These are phyloP conservation scores for Ceratocystis harringtonii DNA, from an alignment of 2,329 filamentous ascomycete genomes.

Conservation along the genomic window DNA sequence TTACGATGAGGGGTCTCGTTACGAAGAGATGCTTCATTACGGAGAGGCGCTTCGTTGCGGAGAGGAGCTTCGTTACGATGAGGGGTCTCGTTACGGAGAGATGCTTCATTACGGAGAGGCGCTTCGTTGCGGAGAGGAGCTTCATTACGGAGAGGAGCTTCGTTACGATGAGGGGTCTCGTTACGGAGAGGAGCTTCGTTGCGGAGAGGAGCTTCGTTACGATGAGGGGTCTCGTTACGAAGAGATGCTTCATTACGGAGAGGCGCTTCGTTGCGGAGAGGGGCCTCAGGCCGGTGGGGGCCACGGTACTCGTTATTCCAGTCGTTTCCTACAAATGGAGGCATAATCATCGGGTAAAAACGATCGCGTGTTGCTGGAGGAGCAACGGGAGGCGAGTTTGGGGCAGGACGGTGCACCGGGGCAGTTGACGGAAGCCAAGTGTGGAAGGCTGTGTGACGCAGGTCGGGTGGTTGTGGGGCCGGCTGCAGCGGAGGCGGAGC, in stretches of 20 bases:
- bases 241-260: background rate
- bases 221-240: slow-evolving; percentile 10
- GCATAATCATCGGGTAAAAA: slow-evolving; percentile 10
- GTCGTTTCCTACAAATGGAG: slow-evolving; percentile 4
- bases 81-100: background rate
- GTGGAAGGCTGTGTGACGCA: slow-evolving; percentile 7
- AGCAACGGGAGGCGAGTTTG: slow-evolving; percentile 4
- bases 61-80: slow-evolving; percentile 7
- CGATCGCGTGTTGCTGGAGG: slow-evolving; percentile 5
- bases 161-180: slow-evolving; percentile 8
- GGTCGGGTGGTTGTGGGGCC: slow-evolving; percentile 4
- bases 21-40: background rate
- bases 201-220: slow-evolving; percentile 9
- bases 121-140: slow-evolving; percentile 7
- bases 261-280: slow-evolving; percentile 6
- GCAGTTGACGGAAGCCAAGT: slow-evolving; percentile 7
- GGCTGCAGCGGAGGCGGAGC: slow-evolving; percentile 5
- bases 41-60: slow-evolving; percentile 7
- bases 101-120: slow-evolving; percentile 4
- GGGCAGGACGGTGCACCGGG: slow-evolving; percentile 11
- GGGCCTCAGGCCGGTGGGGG: slow-evolving; percentile 6
- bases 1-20: background rate
- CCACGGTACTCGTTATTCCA: slow-evolving; percentile 13
- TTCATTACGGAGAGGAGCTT: slow-evolving; percentile 10
- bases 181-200: slow-evolving; percentile 5